Percentiles rank a stretch among this genome's conserved stretches.
phyloP scores from a whole-genome alignment of 2,329 filamentous ascomycete genomes.

The Ilyonectria robusta region DNA sequence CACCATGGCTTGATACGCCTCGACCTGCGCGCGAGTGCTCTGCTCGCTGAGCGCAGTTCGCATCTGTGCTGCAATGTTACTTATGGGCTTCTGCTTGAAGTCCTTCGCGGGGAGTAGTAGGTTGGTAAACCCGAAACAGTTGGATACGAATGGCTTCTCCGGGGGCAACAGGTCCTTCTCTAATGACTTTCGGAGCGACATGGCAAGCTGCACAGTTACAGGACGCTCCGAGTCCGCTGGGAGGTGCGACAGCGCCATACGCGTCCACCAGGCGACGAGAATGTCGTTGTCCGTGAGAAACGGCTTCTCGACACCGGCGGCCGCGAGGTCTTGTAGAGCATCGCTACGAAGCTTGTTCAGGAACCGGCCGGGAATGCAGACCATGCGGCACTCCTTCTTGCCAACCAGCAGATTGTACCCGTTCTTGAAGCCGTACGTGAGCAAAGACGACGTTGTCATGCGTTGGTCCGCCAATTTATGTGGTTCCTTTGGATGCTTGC shows the following conservation, averaged over 20 bases:
- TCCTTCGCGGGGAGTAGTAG: conserved; percentile 8
- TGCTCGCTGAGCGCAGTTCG: conserved; percentile 11
- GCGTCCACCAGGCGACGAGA: conserved; percentile 31
- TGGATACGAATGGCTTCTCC: conserved; percentile 10
- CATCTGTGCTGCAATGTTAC: neutral
- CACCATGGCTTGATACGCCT: conserved; percentile 32
- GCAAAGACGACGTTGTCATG: conserved; percentile 1
- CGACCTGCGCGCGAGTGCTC: conserved; percentile 23
- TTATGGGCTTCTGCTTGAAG: conserved; percentile 3
- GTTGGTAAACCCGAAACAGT: conserved; percentile 20
- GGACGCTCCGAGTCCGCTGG: conserved; percentile 2
- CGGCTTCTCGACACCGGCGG: conserved; percentile 5
- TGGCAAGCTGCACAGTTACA: conserved; percentile 7
- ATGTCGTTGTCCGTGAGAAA: conserved; percentile 34
- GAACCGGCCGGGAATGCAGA: conserved; percentile 26
- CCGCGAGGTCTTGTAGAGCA: conserved; percentile 9
- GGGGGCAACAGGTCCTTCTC: conserved; percentile 17
- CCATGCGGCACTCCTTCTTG: conserved; percentile 31
- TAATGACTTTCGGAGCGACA: conserved; percentile 19
- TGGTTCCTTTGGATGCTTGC: conserved; percentile 17
- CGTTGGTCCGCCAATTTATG: conserved; percentile 14
- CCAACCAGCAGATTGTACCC: conserved; percentile 13
- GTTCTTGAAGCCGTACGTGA: conserved; percentile 25
- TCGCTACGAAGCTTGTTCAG: conserved; percentile 7
- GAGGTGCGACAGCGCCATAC: conserved; percentile 19